Evolutionary conservation across 805 yeast species (phyloP).

Genomic region (Metschnikowia hibisci): DNA sequence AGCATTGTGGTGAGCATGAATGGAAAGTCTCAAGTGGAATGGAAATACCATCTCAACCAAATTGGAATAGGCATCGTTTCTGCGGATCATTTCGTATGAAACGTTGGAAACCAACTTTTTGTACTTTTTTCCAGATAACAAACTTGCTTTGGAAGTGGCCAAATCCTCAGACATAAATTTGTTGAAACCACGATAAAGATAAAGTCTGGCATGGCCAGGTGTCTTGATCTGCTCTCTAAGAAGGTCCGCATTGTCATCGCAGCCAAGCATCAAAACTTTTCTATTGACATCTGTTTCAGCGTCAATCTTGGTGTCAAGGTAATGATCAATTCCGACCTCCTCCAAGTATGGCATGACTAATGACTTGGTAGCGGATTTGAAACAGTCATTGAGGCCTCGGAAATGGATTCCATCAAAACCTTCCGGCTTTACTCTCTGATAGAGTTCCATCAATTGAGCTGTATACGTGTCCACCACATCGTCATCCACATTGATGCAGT

Average conservation of each 20-base stretch:
- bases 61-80: constrained; percentile 64
- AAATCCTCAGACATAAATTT: constrained; percentile 60
- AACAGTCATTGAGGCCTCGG: constrained; percentile 35
- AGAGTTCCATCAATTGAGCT: constrained; percentile 39
- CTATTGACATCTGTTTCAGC: constrained; percentile 33
- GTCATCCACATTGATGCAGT: constrained; percentile 61
- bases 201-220: constrained; percentile 47
- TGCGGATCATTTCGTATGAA: constrained; percentile 58
- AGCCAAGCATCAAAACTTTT: constrained; percentile 32
- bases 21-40: constrained; percentile 54
- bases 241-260: constrained; percentile 38
- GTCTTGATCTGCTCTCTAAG: constrained; percentile 33
- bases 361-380: constrained; percentile 19
- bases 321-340: constrained; percentile 26
- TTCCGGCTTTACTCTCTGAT: constrained; percentile 31
- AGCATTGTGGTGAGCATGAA: constrained; percentile 55
- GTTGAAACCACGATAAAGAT: constrained; percentile 53
- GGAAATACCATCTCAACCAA: constrained; percentile 58
- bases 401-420: constrained; percentile 27
- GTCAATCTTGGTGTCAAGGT: constrained; percentile 32
- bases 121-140: constrained; percentile 43
- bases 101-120: constrained; percentile 50
- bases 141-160: constrained; percentile 36
- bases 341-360: constrained; percentile 17
- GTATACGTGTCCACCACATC: constrained; percentile 49